Evolutionary conservation across 768 basidiomycete genomes (phyloP).

Genomic region (Dacryopinax spathularia): DNA sequence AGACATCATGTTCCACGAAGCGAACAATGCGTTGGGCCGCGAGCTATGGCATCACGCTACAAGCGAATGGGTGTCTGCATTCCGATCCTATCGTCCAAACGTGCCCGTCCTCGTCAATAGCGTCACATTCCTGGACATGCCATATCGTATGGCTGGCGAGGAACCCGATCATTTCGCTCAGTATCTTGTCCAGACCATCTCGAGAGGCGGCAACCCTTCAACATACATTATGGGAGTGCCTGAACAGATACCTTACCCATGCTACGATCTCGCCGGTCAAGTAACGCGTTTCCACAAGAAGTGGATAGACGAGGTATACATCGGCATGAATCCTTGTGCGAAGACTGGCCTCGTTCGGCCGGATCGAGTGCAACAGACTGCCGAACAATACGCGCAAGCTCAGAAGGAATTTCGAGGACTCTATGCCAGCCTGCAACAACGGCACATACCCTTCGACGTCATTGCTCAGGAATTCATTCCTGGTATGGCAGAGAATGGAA

Average conservation of each 20-base stretch:
- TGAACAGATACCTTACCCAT: neutral
- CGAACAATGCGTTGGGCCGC: neutral
- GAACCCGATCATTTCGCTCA: neutral
- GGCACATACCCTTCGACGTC: neutral
- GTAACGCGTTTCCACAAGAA: conserved; percentile 1
- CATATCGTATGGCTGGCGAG: neutral
- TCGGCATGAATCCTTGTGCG: neutral
- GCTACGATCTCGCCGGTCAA: neutral
- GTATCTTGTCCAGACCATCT: neutral
- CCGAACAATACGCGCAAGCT: neutral
- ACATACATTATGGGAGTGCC: neutral
- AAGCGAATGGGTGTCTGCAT: neutral
- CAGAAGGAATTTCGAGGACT: neutral
- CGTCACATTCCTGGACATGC: neutral
- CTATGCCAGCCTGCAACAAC: neutral
- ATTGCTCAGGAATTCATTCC: neutral
- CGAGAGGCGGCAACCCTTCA: neutral
- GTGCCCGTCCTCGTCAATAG: neutral
- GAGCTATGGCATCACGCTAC: neutral
- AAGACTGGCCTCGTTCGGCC: neutral
- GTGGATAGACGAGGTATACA: neutral
- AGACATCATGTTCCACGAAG: neutral
- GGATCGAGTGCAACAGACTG: neutral
- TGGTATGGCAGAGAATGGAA: neutral
- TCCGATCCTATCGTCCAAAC: neutral